Conservation (phyloP, 768 basidiomycete genomes). For the Phlebiopsis flavidoalba region DNA sequence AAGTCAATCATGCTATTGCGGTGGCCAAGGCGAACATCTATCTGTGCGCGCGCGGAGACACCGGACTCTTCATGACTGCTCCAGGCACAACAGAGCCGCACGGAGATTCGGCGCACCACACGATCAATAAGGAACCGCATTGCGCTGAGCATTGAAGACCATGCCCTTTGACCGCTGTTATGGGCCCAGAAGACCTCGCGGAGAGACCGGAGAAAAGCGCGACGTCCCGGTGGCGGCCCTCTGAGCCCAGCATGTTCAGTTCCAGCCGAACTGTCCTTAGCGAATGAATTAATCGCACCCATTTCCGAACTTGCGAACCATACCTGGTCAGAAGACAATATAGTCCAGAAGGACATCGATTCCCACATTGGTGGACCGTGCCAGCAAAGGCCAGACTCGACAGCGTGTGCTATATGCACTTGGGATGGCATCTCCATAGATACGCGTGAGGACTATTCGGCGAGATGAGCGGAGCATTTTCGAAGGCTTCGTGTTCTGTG, state of each 20-base stretch:
- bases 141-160: constrained; percentile 71
- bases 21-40: constrained; percentile 90
- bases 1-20: constrained; percentile 79
- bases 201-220: constrained; percentile 79
- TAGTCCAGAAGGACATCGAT: constrained; percentile 67
- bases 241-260: constrained; percentile 28
- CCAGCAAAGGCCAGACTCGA: constrained; percentile 78
- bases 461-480: constrained; percentile 7
- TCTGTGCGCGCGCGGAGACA: constrained; percentile 70
- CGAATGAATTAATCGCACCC: constrained; percentile 36
- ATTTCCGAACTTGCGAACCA: constrained; percentile 88
- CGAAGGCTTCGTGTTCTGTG: background rate
- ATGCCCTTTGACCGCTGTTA: constrained; percentile 54
- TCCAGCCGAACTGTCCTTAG: background rate
- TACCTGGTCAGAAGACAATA: constrained; percentile 83
- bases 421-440: constrained; percentile 53
- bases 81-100: constrained; percentile 83
- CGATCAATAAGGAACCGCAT: constrained; percentile 87
- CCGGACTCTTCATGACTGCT: constrained; percentile 83
- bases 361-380: constrained; percentile 78
- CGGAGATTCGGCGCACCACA: constrained; percentile 84
- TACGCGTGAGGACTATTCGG: constrained; percentile 56
- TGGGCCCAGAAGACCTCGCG: constrained; percentile 80
- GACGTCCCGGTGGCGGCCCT: constrained; percentile 78
- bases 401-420: constrained; percentile 59